Percentiles rank a stretch among this genome's conserved stretches.
Conservation (phyloP, 176 grass and related monocot genomes). For the Zoysia pacifica region DNA sequence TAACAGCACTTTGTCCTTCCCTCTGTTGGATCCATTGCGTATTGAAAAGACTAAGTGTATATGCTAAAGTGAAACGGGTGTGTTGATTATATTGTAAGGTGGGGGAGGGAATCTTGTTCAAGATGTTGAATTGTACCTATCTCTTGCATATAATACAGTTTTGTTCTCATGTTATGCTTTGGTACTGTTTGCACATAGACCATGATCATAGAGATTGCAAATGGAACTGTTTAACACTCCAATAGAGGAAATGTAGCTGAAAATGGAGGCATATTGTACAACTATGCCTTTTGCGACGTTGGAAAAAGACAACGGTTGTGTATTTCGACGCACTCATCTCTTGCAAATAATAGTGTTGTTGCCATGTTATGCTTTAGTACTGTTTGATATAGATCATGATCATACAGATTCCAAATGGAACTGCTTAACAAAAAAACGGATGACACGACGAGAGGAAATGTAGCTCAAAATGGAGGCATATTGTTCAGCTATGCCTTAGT, state of each 20-base stretch:
- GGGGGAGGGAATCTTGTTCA: slow-evolving; percentile 8
- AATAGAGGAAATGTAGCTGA: slow-evolving; percentile 5
- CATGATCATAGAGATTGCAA: slow-evolving; percentile 20
- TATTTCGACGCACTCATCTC: neutral
- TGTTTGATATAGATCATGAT: slow-evolving; percentile 12
- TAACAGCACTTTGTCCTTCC: slow-evolving; percentile 8
- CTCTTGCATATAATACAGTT: slow-evolving; percentile 2
- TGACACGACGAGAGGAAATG: slow-evolving; percentile 1
- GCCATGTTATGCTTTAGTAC: neutral
- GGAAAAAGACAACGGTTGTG: neutral
- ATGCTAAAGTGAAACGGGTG: slow-evolving; percentile 13
- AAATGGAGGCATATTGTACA: neutral
- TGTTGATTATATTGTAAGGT: slow-evolving; percentile 32
- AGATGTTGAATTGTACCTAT: slow-evolving; percentile 10
- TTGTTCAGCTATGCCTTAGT: neutral
- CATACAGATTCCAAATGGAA: neutral
- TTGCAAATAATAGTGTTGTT: slow-evolving; percentile 21
- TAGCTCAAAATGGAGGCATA: neutral
- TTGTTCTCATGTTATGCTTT: slow-evolving; percentile 2
- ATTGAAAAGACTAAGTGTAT: slow-evolving; percentile 18
- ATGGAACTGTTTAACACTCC: neutral
- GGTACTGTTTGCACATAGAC: slow-evolving; percentile 14
- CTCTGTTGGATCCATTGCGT: slow-evolving; percentile 27
- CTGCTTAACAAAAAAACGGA: neutral
- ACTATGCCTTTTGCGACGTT: neutral